These are phyloP conservation scores for Endoconidiophora polonica DNA, from an alignment of 2,329 filamentous ascomycete species.

Conservation along the genomic window DNA sequence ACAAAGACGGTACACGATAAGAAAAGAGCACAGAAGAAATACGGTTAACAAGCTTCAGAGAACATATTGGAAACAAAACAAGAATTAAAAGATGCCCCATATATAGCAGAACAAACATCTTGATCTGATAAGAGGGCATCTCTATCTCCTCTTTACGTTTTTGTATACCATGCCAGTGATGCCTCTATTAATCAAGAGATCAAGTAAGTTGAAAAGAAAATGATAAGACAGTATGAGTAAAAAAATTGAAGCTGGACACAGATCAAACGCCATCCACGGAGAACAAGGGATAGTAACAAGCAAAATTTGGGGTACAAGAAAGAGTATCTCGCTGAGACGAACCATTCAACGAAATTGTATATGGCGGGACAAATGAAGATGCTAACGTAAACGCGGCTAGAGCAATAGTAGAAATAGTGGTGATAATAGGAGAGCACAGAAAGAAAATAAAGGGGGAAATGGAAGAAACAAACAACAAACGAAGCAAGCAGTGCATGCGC, in stretches of 20 bases:
- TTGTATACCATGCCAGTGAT: no score
- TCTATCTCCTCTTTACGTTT: no score
- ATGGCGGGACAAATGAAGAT: not conserved
- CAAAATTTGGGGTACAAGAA: not conserved
- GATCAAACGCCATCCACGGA: no score
- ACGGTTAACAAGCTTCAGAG: no score
- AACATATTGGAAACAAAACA: no score
- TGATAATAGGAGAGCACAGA: not conserved
- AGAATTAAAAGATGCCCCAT: no score
- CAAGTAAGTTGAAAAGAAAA: constrained; percentile 3
- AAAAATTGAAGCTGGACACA: not conserved
- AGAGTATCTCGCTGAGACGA: not conserved
- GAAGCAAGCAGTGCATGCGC: not conserved
- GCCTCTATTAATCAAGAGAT: not conserved
- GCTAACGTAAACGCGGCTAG: not conserved
- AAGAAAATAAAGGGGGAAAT: not conserved
- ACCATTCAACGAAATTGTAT: not conserved
- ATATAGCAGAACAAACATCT: no score
- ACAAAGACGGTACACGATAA: no score
- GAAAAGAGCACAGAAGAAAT: no score
- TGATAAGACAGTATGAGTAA: not conserved
- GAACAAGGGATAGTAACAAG: constrained; percentile 15
- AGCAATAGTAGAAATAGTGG: not conserved
- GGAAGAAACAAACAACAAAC: not conserved
- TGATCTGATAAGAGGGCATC: no score